Evolutionary conservation across 768 basidiomycete species (phyloP).

Genomic region (Leucosporidium scottii): DNA sequence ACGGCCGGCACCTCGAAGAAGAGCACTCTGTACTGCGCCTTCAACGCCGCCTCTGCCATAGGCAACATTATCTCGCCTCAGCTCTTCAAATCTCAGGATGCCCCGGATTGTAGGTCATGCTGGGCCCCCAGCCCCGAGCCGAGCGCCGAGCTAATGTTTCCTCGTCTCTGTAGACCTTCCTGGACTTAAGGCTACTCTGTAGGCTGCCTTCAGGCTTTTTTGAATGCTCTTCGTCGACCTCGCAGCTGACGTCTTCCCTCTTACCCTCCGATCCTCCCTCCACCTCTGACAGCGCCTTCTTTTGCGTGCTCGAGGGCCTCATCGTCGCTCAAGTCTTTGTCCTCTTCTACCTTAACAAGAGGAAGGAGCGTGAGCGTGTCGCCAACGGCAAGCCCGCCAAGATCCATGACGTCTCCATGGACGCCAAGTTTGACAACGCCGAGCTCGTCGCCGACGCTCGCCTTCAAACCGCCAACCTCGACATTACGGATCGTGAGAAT

Average conservation of each 20-base stretch:
- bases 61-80: not conserved
- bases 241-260: too few relatives aligned
- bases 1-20: not conserved
- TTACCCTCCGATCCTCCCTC: too few relatives aligned
- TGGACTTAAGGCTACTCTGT: too few relatives aligned
- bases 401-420: constrained; percentile 39
- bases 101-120: not conserved
- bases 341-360: constrained; percentile 38
- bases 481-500: not conserved
- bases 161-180: too few relatives aligned
- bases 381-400: constrained; percentile 39
- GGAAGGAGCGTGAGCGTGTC: constrained; percentile 36
- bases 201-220: too few relatives aligned
- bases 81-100: not conserved
- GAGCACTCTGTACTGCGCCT: not conserved
- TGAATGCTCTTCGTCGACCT: too few relatives aligned
- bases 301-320: constrained; percentile 34
- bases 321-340: constrained; percentile 34
- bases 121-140: too few relatives aligned
- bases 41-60: not conserved
- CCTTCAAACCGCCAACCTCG: not conserved
- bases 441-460: not conserved
- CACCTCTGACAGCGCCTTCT: constrained; percentile 13
- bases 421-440: not conserved
- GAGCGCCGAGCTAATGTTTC: too few relatives aligned